Evolutionary conservation across 768 basidiomycete genomes (phyloP).

Genomic region (Lactarius tabidus): DNA sequence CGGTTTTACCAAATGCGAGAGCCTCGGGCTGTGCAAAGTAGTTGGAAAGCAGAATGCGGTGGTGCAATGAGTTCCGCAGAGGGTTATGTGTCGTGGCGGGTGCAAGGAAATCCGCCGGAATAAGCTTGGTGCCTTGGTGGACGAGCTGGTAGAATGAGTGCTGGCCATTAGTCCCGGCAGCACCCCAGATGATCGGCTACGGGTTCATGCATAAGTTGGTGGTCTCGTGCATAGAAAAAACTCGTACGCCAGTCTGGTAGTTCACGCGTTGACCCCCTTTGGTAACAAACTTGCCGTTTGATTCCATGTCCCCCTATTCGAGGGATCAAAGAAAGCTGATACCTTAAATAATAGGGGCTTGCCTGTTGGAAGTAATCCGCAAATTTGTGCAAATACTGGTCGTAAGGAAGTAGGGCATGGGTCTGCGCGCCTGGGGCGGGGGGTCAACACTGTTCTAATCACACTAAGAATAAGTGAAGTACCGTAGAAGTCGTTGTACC

Average conservation of each 20-base stretch:
- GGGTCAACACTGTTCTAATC: neutral
- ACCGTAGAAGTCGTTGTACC: conserved; percentile 99
- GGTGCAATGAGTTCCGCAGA: conserved; percentile 79
- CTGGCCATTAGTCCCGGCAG: conserved; percentile 96
- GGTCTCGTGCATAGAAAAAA: neutral
- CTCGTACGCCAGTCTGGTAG: conserved; percentile 91
- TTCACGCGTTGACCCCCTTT: conserved; percentile 89
- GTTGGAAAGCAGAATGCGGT: conserved; percentile 95
- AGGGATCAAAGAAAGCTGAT: neutral
- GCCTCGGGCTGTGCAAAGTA: conserved; percentile 99
- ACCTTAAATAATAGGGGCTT: neutral
- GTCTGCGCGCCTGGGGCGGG: conserved; percentile 75
- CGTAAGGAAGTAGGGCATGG: conserved; percentile 91
- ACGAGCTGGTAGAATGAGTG: conserved; percentile 99
- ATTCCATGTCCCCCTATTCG: conserved; percentile 92
- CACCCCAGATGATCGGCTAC: conserved; percentile 98
- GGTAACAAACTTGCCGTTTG: conserved; percentile 95
- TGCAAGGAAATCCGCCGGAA: conserved; percentile 90
- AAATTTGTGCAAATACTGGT: conserved; percentile 99
- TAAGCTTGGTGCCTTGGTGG: conserved; percentile 90
- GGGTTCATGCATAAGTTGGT: conserved; percentile 7
- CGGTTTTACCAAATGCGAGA: conserved; percentile 95
- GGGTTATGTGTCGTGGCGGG: conserved; percentile 90
- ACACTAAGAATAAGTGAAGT: neutral
- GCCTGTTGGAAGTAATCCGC: conserved; percentile 99